Evolutionary conservation across 345 rosid genomes (phyloP).

Genomic region (Anastatica hierochuntica): DNA sequence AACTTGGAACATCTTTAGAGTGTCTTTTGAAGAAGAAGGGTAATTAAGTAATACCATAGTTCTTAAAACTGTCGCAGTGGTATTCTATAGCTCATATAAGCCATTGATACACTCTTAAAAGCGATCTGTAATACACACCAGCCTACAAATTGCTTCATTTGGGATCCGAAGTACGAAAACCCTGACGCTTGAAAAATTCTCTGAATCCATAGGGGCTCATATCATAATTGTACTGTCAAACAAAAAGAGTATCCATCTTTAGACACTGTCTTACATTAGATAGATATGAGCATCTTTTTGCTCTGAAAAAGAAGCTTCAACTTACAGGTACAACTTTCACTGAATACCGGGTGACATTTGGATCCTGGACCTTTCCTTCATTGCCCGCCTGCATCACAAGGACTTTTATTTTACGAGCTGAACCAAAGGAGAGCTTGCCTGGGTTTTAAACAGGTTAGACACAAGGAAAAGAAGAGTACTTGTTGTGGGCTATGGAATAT

Average conservation of each 20-base stretch:
- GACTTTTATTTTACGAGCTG: neutral
- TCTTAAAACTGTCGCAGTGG: neutral
- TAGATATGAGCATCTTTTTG: too few relatives aligned
- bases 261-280: too few relatives aligned
- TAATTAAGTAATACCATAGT: neutral
- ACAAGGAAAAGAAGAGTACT: too few relatives aligned
- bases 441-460: too few relatives aligned
- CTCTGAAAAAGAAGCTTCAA: conserved; percentile 2
- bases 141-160: conserved; percentile 18
- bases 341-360: conserved; percentile 56
- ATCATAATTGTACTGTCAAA: conserved; percentile 76
- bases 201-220: conserved; percentile 79
- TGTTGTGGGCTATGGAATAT: conserved; percentile 85
- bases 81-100: neutral
- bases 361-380: conserved; percentile 56
- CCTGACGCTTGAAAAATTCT: conserved; percentile 84
- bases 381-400: conserved; percentile 45
- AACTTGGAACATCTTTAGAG: conserved; percentile 1
- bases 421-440: neutral
- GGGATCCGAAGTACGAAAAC: conserved; percentile 34
- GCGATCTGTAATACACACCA: neutral
- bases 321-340: conserved; percentile 89
- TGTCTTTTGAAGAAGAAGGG: conserved; percentile 4
- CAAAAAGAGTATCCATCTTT: too few relatives aligned
- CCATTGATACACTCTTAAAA: neutral